phyloP scores from a whole-genome alignment of 177 flowering plant genomes.

The Vitis hybrid region DNA sequence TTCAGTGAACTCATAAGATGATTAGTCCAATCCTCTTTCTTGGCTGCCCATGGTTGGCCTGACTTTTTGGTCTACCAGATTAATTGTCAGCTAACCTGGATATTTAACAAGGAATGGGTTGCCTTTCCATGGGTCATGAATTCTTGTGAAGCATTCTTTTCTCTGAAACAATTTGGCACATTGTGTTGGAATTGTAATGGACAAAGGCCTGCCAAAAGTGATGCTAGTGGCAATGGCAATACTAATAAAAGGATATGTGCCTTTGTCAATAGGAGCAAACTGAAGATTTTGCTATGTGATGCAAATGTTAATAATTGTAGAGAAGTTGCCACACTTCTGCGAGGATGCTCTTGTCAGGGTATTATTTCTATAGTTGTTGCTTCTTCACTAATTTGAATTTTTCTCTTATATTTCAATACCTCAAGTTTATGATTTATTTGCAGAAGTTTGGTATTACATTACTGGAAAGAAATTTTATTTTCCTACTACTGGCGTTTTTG shows the following conservation, averaged over 20 bases:
- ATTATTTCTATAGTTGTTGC: neutral
- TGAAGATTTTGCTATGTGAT: slow-evolving; percentile 66
- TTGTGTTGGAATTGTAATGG: neutral
- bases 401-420: neutral
- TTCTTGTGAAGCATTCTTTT: neutral
- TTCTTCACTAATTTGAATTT: slow-evolving; percentile 1
- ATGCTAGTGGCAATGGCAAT: slow-evolving; percentile 9
- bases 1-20: too few relatives aligned
- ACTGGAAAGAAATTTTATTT: too few relatives aligned
- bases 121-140: neutral
- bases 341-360: too few relatives aligned
- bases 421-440: too few relatives aligned
- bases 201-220: neutral
- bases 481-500: too few relatives aligned
- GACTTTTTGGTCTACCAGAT: neutral
- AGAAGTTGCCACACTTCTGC: slow-evolving; percentile 39
- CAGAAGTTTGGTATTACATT: too few relatives aligned
- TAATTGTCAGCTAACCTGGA: neutral
- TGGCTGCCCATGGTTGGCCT: neutral
- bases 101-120: neutral
- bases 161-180: too few relatives aligned
- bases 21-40: too few relatives aligned
- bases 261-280: slow-evolving; percentile 63
- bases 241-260: slow-evolving; percentile 21
- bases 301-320: slow-evolving; percentile 51